Percentiles rank a stretch among this genome's conserved stretches.
Evolutionary conservation across 495 filamentous ascomycete species (phyloP).

Genomic region (Lasiosphaeria hispida): DNA sequence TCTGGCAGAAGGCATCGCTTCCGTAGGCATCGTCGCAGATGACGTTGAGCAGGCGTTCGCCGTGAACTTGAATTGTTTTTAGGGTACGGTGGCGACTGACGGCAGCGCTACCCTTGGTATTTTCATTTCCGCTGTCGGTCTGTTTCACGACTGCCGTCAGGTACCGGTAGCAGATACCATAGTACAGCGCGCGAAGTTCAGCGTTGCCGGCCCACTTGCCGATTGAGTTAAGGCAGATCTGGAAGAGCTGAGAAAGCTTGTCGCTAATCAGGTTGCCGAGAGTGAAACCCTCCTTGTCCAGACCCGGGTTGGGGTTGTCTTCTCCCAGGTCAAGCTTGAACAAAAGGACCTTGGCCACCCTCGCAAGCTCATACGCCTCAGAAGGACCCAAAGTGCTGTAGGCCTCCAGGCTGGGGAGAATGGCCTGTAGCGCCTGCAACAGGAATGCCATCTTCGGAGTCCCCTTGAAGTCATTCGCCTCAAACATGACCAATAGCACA

Average conservation of each 20-base stretch:
- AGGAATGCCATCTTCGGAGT: slow-evolving; percentile 69
- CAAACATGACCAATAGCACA: slow-evolving; percentile 73
- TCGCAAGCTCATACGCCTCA: slow-evolving; percentile 71
- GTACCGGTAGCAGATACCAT: slow-evolving; percentile 84
- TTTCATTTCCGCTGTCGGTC: slow-evolving; percentile 22
- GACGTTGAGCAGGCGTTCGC: slow-evolving; percentile 75
- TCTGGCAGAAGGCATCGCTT: slow-evolving; percentile 74
- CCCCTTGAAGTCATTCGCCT: slow-evolving; percentile 69
- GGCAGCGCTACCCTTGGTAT: slow-evolving; percentile 3
- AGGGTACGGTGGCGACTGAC: slow-evolving; percentile 60
- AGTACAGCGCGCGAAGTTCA: slow-evolving; percentile 74
- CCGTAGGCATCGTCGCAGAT: slow-evolving; percentile 92
- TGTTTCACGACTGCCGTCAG: slow-evolving; percentile 67
- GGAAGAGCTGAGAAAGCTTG: slow-evolving; percentile 87
- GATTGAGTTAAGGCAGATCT: slow-evolving; percentile 72
- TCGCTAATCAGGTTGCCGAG: slow-evolving; percentile 76
- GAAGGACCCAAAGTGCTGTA: slow-evolving; percentile 61
- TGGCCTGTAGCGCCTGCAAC: slow-evolving; percentile 76
- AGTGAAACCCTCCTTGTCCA: slow-evolving; percentile 46
- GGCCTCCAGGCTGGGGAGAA: slow-evolving; percentile 78
- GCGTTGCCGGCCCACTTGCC: slow-evolving; percentile 66
- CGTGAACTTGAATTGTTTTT: slow-evolving; percentile 71
- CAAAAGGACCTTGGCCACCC: slow-evolving; percentile 72
- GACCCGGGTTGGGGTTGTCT: slow-evolving; percentile 40
- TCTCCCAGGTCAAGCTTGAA: slow-evolving; percentile 63